phyloP scores from a whole-genome alignment of 169 alveolate genomes.

The Plasmodium chabaudi region DNA sequence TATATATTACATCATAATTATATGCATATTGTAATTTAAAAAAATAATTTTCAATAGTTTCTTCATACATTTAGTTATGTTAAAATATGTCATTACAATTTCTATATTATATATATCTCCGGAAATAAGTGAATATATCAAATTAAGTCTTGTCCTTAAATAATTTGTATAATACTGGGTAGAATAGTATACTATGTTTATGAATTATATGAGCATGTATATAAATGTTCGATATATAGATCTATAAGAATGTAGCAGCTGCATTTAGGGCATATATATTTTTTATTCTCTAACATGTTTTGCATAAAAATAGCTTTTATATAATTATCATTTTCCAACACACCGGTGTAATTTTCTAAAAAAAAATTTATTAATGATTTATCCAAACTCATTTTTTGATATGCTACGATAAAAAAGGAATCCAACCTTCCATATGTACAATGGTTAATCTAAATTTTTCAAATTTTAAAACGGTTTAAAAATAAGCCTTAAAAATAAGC shows the following conservation, averaged over 20 bases:
- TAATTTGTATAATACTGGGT: neutral
- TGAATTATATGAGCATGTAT: neutral
- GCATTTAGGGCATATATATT: slow-evolving; percentile 10
- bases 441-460: too few relatives aligned
- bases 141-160: too few relatives aligned
- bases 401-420: too few relatives aligned
- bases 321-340: slow-evolving; percentile 23
- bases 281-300: neutral
- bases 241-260: neutral
- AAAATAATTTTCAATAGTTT: too few relatives aligned
- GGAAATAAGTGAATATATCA: neutral
- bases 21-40: too few relatives aligned
- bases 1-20: too few relatives aligned
- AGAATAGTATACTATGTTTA: neutral
- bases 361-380: slow-evolving; percentile 19
- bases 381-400: slow-evolving; percentile 18
- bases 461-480: too few relatives aligned
- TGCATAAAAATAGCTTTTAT: slow-evolving; percentile 12
- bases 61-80: too few relatives aligned
- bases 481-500: too few relatives aligned
- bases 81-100: too few relatives aligned
- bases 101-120: neutral
- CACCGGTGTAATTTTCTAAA: slow-evolving; percentile 1
- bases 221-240: slow-evolving; percentile 15
- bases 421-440: too few relatives aligned